Conservation (phyloP, 2,329 filamentous ascomycete genomes). For the Parastagonospora nodorum region DNA sequence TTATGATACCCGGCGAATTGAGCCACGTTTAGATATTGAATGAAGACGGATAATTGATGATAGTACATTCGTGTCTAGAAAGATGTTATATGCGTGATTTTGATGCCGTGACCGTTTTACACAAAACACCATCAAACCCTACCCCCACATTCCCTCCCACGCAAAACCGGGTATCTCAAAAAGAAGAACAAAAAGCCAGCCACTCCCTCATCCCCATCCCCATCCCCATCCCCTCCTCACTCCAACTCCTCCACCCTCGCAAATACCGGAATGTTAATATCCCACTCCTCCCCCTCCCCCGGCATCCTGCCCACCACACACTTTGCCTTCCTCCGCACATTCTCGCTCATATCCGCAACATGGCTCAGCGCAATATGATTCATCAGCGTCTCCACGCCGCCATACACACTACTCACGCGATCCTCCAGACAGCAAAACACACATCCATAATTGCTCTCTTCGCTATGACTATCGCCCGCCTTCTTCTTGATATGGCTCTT, state of each 20-base stretch:
- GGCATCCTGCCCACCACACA: conserved; percentile 46
- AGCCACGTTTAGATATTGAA: conserved; percentile 4
- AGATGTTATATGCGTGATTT: no score
- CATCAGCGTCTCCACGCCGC: conserved; percentile 47
- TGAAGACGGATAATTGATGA: background rate
- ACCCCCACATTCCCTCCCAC: no score
- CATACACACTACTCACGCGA: conserved; percentile 41
- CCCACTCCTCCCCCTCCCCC: conserved; percentile 39
- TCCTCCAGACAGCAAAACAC: conserved; percentile 42
- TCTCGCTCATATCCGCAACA: conserved; percentile 34
- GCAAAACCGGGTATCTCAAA: no score
- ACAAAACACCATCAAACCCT: no score
- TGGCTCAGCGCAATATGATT: conserved; percentile 46
- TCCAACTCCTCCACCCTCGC: conserved; percentile 15
- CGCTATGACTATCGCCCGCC: conserved; percentile 6
- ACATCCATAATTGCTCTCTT: conserved; percentile 42
- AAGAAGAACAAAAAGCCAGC: background rate
- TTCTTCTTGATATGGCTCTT: conserved; percentile 40
- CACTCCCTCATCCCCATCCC: background rate
- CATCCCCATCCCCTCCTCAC: background rate
- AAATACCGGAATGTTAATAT: conserved; percentile 43
- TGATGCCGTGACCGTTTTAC: no score
- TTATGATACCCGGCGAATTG: conserved; percentile 21
- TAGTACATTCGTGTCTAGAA: no score
- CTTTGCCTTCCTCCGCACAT: conserved; percentile 34